Percentiles rank a stretch among this genome's conserved stretches.
Evolutionary conservation across 805 yeast genomes (phyloP).

Genomic region (Saccharomycopsis malanga): DNA sequence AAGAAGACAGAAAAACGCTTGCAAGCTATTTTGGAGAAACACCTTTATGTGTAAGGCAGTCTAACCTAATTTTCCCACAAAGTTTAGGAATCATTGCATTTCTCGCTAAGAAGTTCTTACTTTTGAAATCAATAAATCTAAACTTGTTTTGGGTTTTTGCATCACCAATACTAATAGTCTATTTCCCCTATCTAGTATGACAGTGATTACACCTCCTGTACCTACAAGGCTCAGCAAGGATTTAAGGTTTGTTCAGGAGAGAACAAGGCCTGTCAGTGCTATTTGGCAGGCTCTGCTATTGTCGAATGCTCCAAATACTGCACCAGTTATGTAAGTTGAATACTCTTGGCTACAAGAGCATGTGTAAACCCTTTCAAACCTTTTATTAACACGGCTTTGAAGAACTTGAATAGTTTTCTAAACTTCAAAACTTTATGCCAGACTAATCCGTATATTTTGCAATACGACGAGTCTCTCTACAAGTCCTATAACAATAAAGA

Average conservation of each 20-base stretch:
- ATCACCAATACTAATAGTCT: too few relatives aligned
- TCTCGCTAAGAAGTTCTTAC: too few relatives aligned
- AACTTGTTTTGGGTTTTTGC: too few relatives aligned
- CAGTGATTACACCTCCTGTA: too few relatives aligned
- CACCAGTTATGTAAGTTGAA: constrained; percentile 4
- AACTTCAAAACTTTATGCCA: constrained; percentile 9
- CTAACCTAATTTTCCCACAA: too few relatives aligned
- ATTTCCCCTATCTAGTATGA: too few relatives aligned
- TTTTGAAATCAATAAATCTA: too few relatives aligned
- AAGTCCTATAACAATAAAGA: not conserved
- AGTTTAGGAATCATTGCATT: too few relatives aligned
- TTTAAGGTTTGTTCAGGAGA: constrained; percentile 9
- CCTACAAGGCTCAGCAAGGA: not conserved
- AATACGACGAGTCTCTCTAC: constrained; percentile 1
- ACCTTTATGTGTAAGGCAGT: constrained; percentile 1
- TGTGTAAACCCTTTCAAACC: too few relatives aligned
- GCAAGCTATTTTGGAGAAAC: not conserved
- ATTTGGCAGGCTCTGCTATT: constrained; percentile 12
- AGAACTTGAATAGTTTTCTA: constrained; percentile 9
- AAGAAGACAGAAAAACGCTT: not conserved
- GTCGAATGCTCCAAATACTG: constrained; percentile 15
- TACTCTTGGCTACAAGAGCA: too few relatives aligned
- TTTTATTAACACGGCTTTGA: too few relatives aligned
- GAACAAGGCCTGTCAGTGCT: constrained; percentile 15
- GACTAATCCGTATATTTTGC: constrained; percentile 11